Percentiles rank a stretch among this genome's conserved stretches.
Conservation (phyloP, 768 basidiomycete genomes). For the Phallus indusiatus region DNA sequence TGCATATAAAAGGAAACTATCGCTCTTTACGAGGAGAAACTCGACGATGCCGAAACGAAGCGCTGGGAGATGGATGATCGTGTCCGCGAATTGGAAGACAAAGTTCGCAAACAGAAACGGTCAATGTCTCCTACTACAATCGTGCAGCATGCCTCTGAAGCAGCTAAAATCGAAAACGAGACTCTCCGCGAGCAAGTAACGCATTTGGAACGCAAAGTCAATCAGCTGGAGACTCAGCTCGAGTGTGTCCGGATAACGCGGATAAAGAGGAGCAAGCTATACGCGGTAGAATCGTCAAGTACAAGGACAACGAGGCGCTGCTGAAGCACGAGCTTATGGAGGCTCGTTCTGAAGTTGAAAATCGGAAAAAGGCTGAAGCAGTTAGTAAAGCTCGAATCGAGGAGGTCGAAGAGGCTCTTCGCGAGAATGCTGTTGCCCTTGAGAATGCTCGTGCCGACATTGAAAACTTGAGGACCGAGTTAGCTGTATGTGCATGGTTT, state of each 20-base stretch:
- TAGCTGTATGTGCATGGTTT: constrained; percentile 44
- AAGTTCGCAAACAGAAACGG: constrained; percentile 25
- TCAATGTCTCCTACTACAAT: constrained; percentile 26
- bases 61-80: constrained; percentile 72
- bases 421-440: constrained; percentile 78
- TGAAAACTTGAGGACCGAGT: constrained; percentile 64
- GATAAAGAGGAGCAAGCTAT: constrained; percentile 65
- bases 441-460: constrained; percentile 89
- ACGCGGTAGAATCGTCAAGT: constrained; percentile 52
- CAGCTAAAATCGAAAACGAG: constrained; percentile 92
- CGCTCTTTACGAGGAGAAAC: constrained; percentile 84
- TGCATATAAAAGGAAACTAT: constrained; percentile 67
- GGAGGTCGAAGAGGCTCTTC: constrained; percentile 84
- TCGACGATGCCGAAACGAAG: constrained; percentile 58
- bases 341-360: constrained; percentile 56
- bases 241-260: constrained; percentile 64
- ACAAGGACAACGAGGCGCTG: constrained; percentile 64
- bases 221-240: constrained; percentile 70
- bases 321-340: constrained; percentile 64
- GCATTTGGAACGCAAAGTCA: constrained; percentile 73
- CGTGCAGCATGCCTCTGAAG: constrained; percentile 45
- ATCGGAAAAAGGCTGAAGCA: constrained; percentile 51
- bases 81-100: constrained; percentile 49
- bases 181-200: constrained; percentile 81
- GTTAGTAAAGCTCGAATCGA: constrained; percentile 55